Evolutionary conservation across 768 basidiomycete genomes (phyloP), one percentile per base, ranked within the genome.

Genomic region (Suillus discolor): DNA sequence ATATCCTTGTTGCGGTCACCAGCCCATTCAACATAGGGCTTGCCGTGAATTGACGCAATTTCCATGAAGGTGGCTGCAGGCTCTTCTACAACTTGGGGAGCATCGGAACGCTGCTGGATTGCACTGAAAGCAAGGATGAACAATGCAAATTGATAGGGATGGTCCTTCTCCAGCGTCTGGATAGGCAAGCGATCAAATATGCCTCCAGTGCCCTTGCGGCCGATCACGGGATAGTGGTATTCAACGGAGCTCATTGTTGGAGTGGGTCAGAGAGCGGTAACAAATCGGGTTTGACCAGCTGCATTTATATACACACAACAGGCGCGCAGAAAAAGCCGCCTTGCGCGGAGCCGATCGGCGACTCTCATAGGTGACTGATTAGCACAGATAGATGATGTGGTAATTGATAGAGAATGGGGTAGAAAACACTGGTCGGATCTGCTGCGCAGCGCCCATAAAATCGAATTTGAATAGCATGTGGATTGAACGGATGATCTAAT

Each of bases 121-220:
- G 63, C 62, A 18, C 62, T 66, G 61, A 64, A 76, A 39, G 72
- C 66, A 20, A 74, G 67, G 63, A 74, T 31, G 28, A 74, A 74
- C 38, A 74, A 71, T 6, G 75, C 55, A 63, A 75, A 74, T 36
- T 74, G 74, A 63, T 71, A 64, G 4, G 72, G 71, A n/a, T 71
- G 67, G 6, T 67, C 57, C 4, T 23, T 61, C 53, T 61, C 18
- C 60, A 75, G 57, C 34, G 70, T 67, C 54, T 76, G 57, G 60
- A 75, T 62, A 12, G 70, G 65, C 39, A 76, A 57, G 62, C 74
- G 74, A 44, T 72, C 68, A 42, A 68, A 71, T 36, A 59, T 42
- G 23, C 59, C 62, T 15, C 68, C 61, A n/a, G 67, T 67, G 49
- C 64, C 64, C 36, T 49, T 66, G 36, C 70, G 66, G 61, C 74